Evolutionary conservation across 805 yeast species (phyloP).

Genomic region (Komagataella mondaviorum): DNA sequence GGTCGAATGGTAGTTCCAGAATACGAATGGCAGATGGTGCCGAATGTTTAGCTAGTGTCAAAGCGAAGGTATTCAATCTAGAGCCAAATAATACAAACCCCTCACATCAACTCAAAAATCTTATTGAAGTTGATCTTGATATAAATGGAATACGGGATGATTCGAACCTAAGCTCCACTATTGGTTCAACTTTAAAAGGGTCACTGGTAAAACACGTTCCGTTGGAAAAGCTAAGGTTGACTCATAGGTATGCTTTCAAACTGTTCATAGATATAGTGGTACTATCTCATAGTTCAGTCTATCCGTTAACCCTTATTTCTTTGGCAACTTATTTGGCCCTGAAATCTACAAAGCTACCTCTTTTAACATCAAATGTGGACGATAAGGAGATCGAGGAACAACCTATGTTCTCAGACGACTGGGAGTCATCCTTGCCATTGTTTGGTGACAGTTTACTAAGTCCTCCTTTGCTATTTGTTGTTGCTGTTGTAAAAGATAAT

Average conservation of each 20-base stretch:
- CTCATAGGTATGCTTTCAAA: conserved; percentile 65
- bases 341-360: conserved; percentile 64
- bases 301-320: conserved; percentile 48
- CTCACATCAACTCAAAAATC: conserved; percentile 22
- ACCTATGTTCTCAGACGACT: conserved; percentile 86
- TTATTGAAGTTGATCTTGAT: conserved; percentile 69
- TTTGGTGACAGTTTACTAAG: conserved; percentile 18
- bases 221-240: conserved; percentile 37
- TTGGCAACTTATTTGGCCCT: conserved; percentile 74
- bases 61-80: conserved; percentile 55
- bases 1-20: conserved; percentile 87
- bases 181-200: conserved; percentile 48
- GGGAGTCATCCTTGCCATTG: conserved; percentile 43
- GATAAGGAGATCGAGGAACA: conserved; percentile 65
- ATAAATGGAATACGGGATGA: conserved; percentile 75
- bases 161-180: conserved; percentile 49
- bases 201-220: conserved; percentile 42
- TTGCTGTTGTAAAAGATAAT: conserved; percentile 61
- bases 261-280: conserved; percentile 71
- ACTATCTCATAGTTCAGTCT: conserved; percentile 38
- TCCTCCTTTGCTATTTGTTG: conserved; percentile 67
- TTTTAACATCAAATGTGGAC: conserved; percentile 53
- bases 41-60: conserved; percentile 86
- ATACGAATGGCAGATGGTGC: conserved; percentile 80
- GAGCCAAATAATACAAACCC: conserved; percentile 4